Evolutionary conservation across 192 early-diverging fungal species (phyloP).

Genomic region (Backusella morwellensis): DNA sequence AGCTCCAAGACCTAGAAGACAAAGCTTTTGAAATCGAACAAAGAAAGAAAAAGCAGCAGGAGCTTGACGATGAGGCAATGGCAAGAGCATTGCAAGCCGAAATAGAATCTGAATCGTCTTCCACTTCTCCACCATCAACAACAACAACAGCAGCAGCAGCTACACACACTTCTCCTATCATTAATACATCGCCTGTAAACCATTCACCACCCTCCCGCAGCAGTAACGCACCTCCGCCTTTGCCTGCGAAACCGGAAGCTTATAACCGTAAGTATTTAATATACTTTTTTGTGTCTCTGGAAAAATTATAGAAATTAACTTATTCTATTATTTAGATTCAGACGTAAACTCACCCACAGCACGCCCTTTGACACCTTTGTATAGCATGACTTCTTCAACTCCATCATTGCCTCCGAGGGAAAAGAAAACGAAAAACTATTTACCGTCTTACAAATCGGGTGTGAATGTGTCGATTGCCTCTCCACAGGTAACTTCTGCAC

Average conservation of each 20-base stretch:
- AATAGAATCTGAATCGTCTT: neutral
- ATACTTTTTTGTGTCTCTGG: neutral
- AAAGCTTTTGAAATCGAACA: neutral
- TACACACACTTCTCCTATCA: neutral
- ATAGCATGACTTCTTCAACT: neutral
- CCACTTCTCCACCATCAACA: neutral
- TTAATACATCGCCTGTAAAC: neutral
- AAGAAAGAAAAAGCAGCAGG: conserved; percentile 6
- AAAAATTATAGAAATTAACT: neutral
- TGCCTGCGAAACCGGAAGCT: conserved; percentile 6
- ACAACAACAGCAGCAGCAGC: too few relatives aligned
- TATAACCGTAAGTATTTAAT: conserved; percentile 8
- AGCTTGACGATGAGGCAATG: conserved; percentile 7
- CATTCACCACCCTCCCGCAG: neutral
- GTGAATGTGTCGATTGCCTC: neutral
- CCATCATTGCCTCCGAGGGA: neutral
- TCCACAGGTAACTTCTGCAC: neutral
- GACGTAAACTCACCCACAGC: neutral
- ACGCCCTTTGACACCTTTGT: neutral
- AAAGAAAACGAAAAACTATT: neutral
- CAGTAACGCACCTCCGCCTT: conserved; percentile 1
- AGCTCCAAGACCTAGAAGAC: conserved; percentile 6
- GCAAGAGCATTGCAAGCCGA: conserved; percentile 13
- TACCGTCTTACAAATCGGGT: neutral
- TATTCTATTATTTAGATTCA: conserved; percentile 1